Conservation (phyloP, 805 yeast species). For the Naumovozyma dairenensis region DNA sequence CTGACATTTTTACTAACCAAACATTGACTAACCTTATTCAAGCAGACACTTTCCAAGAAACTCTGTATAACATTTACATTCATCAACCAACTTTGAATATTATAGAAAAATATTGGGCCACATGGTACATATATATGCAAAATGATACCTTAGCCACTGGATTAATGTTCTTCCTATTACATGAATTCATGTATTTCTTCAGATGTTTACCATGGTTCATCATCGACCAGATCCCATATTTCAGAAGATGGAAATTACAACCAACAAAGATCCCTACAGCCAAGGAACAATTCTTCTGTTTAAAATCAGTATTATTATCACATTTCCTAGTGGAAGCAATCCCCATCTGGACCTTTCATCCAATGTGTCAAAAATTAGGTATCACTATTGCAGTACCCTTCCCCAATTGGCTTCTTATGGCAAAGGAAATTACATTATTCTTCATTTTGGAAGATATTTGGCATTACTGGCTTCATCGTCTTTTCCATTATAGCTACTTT, state of each 20-base stretch:
- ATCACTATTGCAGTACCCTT: slow-evolving; percentile 70
- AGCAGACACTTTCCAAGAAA: slow-evolving; percentile 6
- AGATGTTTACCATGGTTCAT: slow-evolving; percentile 84
- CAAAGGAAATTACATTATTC: slow-evolving; percentile 61
- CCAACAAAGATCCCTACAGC: slow-evolving; percentile 63
- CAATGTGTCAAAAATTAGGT: slow-evolving; percentile 67
- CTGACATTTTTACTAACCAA: slow-evolving; percentile 21
- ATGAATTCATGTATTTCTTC: slow-evolving; percentile 81
- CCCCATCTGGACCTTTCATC: slow-evolving; percentile 93
- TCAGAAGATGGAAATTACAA: slow-evolving; percentile 76
- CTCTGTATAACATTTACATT: slow-evolving; percentile 22
- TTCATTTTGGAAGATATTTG: slow-evolving; percentile 81
- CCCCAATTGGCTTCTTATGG: slow-evolving; percentile 50
- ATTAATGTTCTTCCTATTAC: slow-evolving; percentile 60
- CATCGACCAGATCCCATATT: slow-evolving; percentile 70
- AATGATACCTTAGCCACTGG: slow-evolving; percentile 89
- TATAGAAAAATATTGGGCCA: slow-evolving; percentile 72
- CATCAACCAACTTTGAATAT: slow-evolving; percentile 34
- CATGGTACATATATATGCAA: slow-evolving; percentile 67
- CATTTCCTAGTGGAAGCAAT: slow-evolving; percentile 85
- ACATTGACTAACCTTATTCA: slow-evolving; percentile 13
- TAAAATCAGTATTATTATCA: slow-evolving; percentile 65
- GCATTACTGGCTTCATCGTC: slow-evolving; percentile 91
- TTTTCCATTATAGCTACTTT: slow-evolving; percentile 71
- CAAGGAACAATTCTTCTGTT: slow-evolving; percentile 83